Conservation (phyloP, 1,139 yeast genomes). For the Suhomyces yuchorum region DNA sequence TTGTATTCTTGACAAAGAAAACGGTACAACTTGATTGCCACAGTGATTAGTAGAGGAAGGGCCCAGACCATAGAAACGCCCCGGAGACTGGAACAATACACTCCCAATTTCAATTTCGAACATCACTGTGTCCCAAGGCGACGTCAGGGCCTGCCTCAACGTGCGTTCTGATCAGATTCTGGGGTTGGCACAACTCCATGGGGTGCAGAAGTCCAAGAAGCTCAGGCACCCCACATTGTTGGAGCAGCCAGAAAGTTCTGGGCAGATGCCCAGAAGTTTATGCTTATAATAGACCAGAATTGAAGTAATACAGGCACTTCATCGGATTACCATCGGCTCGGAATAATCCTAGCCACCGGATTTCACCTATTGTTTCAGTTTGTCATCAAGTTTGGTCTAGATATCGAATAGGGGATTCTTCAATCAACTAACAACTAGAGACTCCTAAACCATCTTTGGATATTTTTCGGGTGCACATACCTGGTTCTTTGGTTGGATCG, state of each 20-base stretch:
- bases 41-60: background rate
- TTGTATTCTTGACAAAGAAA: background rate
- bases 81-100: background rate
- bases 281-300: too few relatives aligned
- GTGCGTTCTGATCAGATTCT: background rate
- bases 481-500: background rate
- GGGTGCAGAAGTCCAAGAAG: background rate
- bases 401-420: background rate
- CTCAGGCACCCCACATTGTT: background rate
- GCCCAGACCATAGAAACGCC: background rate
- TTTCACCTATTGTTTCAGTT: background rate
- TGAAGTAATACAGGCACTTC: background rate
- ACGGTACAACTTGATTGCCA: background rate
- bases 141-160: background rate
- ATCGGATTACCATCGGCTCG: background rate
- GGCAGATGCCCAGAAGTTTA: background rate
- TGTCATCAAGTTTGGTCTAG: background rate
- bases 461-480: slow-evolving; percentile 5
- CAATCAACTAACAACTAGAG: background rate
- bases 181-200: too few relatives aligned
- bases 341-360: background rate
- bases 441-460: background rate
- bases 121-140: background rate
- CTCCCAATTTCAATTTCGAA: background rate
- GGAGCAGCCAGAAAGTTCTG: background rate